These are phyloP conservation scores for Irpex sp. DNA, from an alignment of 1,284 basidiomycete genomes.

Conservation along the genomic window DNA sequence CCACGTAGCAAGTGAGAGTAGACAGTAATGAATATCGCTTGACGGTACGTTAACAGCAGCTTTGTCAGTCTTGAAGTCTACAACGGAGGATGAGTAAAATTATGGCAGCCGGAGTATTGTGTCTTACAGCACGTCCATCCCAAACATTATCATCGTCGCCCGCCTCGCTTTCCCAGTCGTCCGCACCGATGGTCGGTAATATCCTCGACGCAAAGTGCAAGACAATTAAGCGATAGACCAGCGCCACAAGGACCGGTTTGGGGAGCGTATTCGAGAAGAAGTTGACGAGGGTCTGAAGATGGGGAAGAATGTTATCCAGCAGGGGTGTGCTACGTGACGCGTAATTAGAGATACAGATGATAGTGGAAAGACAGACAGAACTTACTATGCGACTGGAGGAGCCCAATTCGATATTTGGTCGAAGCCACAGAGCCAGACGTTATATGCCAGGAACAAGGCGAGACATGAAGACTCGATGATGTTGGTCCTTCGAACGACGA, in stretches of 20 bases:
- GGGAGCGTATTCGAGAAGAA: constrained; percentile 81
- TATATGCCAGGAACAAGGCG: constrained; percentile 84
- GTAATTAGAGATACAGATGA: background rate
- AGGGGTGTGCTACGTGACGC: constrained; percentile 56
- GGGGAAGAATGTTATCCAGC: constrained; percentile 73
- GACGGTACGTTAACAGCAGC: constrained; percentile 75
- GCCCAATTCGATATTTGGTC: constrained; percentile 63
- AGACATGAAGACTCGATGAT: constrained; percentile 90
- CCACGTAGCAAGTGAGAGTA: constrained; percentile 80
- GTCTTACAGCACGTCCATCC: constrained; percentile 68
- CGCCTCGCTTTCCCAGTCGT: constrained; percentile 71
- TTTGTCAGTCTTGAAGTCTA: constrained; percentile 74
- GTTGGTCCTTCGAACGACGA: constrained; percentile 84
- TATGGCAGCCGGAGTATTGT: background rate
- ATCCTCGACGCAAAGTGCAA: constrained; percentile 86
- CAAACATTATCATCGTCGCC: constrained; percentile 55
- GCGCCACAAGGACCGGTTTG: constrained; percentile 79
- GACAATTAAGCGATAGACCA: constrained; percentile 80
- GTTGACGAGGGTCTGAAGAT: constrained; percentile 72
- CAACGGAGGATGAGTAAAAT: background rate
- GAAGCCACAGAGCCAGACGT: constrained; percentile 79
- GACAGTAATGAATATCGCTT: constrained; percentile 79
- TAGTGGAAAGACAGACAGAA: constrained; percentile 15
- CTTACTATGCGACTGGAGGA: constrained; percentile 74
- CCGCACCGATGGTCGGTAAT: constrained; percentile 77